Evolutionary conservation across 352 stramenopile species (phyloP).

Genomic region (Phytophthora cajani): DNA sequence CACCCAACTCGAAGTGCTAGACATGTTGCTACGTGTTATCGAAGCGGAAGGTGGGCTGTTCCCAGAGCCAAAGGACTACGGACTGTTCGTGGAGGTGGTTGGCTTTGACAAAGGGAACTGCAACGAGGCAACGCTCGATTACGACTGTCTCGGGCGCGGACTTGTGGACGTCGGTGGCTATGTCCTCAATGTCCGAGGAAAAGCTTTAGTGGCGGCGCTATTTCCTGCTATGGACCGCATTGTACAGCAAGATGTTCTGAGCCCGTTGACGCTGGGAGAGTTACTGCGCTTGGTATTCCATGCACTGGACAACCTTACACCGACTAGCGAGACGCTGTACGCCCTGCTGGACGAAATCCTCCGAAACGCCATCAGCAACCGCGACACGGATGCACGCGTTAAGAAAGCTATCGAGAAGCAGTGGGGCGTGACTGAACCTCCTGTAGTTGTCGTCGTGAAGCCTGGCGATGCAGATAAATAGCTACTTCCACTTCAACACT

Average conservation of each 20-base stretch:
- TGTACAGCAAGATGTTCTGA: slow-evolving; percentile 56
- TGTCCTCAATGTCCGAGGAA: slow-evolving; percentile 44
- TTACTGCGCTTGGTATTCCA: slow-evolving; percentile 44
- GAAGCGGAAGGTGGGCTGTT: slow-evolving; percentile 58
- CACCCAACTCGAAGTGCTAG: slow-evolving; percentile 48
- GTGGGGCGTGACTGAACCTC: slow-evolving; percentile 35
- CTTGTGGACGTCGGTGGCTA: slow-evolving; percentile 58
- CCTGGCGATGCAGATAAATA: slow-evolving; percentile 6
- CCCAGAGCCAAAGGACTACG: slow-evolving; percentile 52
- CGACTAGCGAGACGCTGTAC: slow-evolving; percentile 36
- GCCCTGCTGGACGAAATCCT: slow-evolving; percentile 45
- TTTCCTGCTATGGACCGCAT: slow-evolving; percentile 63
- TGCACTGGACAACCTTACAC: slow-evolving; percentile 17
- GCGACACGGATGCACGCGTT: slow-evolving; percentile 48
- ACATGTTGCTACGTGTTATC: slow-evolving; percentile 54
- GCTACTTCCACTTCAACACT: background rate
- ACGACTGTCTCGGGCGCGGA: slow-evolving; percentile 58
- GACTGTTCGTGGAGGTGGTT: slow-evolving; percentile 51
- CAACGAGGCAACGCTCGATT: slow-evolving; percentile 49
- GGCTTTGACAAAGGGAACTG: slow-evolving; percentile 59
- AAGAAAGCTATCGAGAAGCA: slow-evolving; percentile 38
- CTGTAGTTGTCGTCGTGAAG: slow-evolving; percentile 15
- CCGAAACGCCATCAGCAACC: slow-evolving; percentile 33
- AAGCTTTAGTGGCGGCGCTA: slow-evolving; percentile 47
- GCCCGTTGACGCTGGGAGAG: slow-evolving; percentile 48